Base-by-base conservation (phyloP, 441 rosid species). In the Pelargonium citronellum region DNA sequence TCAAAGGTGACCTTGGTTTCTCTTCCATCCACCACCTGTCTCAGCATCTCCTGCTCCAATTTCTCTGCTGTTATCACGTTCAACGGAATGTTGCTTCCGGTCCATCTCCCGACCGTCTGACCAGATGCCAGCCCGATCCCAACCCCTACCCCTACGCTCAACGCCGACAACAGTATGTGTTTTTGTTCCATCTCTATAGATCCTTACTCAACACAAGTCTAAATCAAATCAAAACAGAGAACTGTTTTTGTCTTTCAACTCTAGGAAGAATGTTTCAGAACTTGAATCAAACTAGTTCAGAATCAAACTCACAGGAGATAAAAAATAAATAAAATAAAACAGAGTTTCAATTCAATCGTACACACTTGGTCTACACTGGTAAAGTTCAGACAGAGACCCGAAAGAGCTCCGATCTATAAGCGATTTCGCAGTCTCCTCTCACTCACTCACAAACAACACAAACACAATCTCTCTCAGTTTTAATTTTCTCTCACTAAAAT, bases 81-180 rank as follows among this genome's bases (percentile, higher is more conserved):
- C 24, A 71, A 53, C 1, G 82, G 66, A 37, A 77, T 51, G 67
- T 64, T 60, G 5, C 64, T 81, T 3, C 81, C 71, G 0, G 82
- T 58, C 92, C 90, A 87, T 78, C 79, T 84, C 39, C 75, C 81
- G 46, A 84, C 81, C 34, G 87, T 76, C 72, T 87, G 85, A n/a
- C 90, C 82, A 12, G 93, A 86, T 11, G 87, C 91, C 71, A 85
- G 69, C 67, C 88, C 91, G 39, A 87, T 80, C 22, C 97, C 85
- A 17, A 83, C 74, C n/a, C 96, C 92, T 0, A 90, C 90, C 37
- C 96, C 96, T 1, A 88, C 92, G 47, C 83, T 79, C 74, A 86
- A 74, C 43, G 94, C 94, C 27, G 91, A 87, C 73, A 85, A 70
- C 70, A 89, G 39, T 68, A 85, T 73, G 67, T 82, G 79, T 64